Conservation (phyloP, 208 protist species). For the Leishmania tarentolae region DNA sequence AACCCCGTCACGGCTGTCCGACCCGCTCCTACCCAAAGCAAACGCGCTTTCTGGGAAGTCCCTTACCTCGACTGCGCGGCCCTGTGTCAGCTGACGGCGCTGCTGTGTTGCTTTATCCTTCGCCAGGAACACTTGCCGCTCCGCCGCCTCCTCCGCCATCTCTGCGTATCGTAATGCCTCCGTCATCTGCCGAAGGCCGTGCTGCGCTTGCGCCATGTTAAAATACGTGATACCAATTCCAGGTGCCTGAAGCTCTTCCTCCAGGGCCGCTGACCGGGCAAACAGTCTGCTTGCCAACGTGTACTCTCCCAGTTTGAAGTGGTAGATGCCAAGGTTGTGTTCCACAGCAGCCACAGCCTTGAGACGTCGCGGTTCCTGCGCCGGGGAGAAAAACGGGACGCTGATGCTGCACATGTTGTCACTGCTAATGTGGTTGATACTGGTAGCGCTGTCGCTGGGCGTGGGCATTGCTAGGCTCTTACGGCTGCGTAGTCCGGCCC, state of each 20-base stretch:
- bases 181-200: slow-evolving; percentile 33
- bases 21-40: neutral
- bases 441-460: slow-evolving; percentile 4
- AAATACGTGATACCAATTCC: slow-evolving; percentile 83
- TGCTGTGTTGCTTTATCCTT: slow-evolving; percentile 30
- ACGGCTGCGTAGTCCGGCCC: neutral
- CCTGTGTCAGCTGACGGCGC: slow-evolving; percentile 24
- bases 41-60: slow-evolving; percentile 7
- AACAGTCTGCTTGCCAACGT: slow-evolving; percentile 56
- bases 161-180: slow-evolving; percentile 43
- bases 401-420: slow-evolving; percentile 28
- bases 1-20: neutral
- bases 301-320: slow-evolving; percentile 82
- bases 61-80: slow-evolving; percentile 5
- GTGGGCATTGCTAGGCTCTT: neutral
- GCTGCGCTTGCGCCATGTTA: slow-evolving; percentile 73
- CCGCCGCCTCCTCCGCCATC: slow-evolving; percentile 59
- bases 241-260: slow-evolving; percentile 52
- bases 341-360: slow-evolving; percentile 45
- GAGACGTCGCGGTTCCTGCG: slow-evolving; percentile 45
- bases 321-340: slow-evolving; percentile 88
- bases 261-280: slow-evolving; percentile 44
- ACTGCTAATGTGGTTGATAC: slow-evolving; percentile 1
- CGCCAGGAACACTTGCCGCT: slow-evolving; percentile 45
- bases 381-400: slow-evolving; percentile 62